These are phyloP conservation scores for Solanum rostratum DNA, from an alignment of 257 asterid species.

Conservation along the genomic window DNA sequence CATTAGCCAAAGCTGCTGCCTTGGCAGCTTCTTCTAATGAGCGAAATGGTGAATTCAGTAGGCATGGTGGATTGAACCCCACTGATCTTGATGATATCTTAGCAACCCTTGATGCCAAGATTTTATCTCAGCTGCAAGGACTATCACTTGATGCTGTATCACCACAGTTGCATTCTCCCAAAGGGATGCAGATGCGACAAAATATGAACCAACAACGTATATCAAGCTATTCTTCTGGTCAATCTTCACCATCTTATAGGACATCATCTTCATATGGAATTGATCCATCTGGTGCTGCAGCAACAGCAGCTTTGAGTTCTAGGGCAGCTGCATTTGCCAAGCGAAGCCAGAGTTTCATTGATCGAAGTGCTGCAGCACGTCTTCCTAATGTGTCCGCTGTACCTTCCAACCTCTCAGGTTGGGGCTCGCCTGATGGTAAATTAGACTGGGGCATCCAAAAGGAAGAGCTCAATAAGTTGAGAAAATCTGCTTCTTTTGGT, in stretches of 20 bases:
- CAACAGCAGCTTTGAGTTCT: constrained; percentile 11
- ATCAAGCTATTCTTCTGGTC: constrained; percentile 4
- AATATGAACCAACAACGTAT: constrained; percentile 10
- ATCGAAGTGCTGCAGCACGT: constrained; percentile 10
- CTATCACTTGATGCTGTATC: constrained; percentile 11
- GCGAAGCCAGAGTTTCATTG: constrained; percentile 36
- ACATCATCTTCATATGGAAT: constrained; percentile 14
- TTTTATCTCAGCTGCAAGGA: constrained; percentile 20
- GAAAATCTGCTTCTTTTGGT: constrained; percentile 37
- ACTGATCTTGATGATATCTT: constrained; percentile 18
- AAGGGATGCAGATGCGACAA: constrained; percentile 11
- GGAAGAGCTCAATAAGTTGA: constrained; percentile 27
- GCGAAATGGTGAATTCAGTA: not conserved
- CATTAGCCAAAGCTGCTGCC: constrained; percentile 1
- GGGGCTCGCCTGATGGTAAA: constrained; percentile 42
- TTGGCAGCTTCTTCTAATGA: constrained; percentile 7
- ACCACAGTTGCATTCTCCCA: constrained; percentile 11
- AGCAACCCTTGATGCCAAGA: constrained; percentile 13
- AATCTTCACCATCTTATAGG: constrained; percentile 16
- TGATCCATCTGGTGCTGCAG: constrained; percentile 9
- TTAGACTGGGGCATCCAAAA: constrained; percentile 34
- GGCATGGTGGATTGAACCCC: constrained; percentile 14
- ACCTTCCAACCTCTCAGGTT: constrained; percentile 15
- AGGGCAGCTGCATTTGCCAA: constrained; percentile 29
- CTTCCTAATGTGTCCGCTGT: not conserved